Conservation (phyloP, 176 grass and related monocot species). For the Triticum dicoccoides region DNA sequence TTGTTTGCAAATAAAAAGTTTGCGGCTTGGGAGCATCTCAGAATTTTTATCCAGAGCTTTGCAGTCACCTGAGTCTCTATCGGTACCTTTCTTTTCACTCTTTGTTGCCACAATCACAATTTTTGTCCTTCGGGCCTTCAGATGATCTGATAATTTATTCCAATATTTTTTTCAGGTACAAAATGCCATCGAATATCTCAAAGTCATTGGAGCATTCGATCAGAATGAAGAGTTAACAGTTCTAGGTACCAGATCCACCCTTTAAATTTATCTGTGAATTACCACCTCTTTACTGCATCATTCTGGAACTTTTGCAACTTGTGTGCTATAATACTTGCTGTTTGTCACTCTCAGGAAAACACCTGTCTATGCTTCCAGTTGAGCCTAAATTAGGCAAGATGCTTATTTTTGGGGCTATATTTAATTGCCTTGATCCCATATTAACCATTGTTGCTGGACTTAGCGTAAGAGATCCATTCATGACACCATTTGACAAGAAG, state of each 20-base stretch:
- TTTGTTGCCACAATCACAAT: neutral
- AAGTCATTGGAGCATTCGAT: constrained; percentile 95
- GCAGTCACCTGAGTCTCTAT: constrained; percentile 94
- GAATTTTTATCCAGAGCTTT: constrained; percentile 97
- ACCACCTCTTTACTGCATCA: neutral
- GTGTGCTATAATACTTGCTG: constrained; percentile 4
- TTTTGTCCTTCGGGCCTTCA: neutral
- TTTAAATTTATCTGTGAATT: constrained; percentile 26
- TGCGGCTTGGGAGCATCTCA: constrained; percentile 88
- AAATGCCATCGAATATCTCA: constrained; percentile 98
- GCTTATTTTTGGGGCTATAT: constrained; percentile 97
- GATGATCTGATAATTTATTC: constrained; percentile 29
- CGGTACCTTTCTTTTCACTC: constrained; percentile 42
- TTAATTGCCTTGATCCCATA: constrained; percentile 93
- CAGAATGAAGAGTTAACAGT: constrained; percentile 90
- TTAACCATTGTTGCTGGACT: constrained; percentile 94
- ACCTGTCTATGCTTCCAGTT: constrained; percentile 95
- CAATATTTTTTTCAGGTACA: constrained; percentile 60
- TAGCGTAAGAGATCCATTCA: constrained; percentile 92
- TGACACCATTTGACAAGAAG: constrained; percentile 98
- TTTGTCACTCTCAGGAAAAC: constrained; percentile 63
- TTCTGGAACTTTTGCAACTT: constrained; percentile 7
- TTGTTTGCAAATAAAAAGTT: constrained; percentile 99
- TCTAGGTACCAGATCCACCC: constrained; percentile 50
- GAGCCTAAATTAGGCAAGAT: constrained; percentile 98